Percentiles rank a stretch among this genome's conserved stretches.
These are phyloP conservation scores for Ramaria sp. DNA, from an alignment of 768 basidiomycete genomes.

Conservation along the genomic window DNA sequence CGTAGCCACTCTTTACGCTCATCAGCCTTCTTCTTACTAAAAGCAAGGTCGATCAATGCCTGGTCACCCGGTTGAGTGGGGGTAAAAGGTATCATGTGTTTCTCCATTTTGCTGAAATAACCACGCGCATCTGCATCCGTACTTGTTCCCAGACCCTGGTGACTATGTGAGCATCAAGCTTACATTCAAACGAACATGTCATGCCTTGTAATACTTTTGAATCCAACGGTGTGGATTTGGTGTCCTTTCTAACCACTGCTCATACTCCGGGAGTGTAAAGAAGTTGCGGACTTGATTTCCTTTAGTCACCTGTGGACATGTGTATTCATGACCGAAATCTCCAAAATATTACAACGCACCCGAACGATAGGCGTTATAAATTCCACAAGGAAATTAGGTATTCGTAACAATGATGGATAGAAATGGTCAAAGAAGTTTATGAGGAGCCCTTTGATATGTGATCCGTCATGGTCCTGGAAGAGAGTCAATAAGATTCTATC, in stretches of 20 bases:
- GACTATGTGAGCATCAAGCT: neutral
- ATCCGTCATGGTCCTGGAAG: slow-evolving; percentile 92
- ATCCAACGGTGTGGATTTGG: slow-evolving; percentile 74
- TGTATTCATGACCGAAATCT: neutral
- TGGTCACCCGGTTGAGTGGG: slow-evolving; percentile 71
- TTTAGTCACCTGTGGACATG: slow-evolving; percentile 49
- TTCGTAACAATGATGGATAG: slow-evolving; percentile 84
- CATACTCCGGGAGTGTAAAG: slow-evolving; percentile 96
- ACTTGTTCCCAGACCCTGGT: slow-evolving; percentile 91
- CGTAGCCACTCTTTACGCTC: slow-evolving; percentile 98
- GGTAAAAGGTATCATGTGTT: slow-evolving; percentile 91
- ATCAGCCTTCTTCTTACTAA: slow-evolving; percentile 99
- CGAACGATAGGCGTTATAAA: slow-evolving; percentile 98
- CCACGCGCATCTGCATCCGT: slow-evolving; percentile 80
- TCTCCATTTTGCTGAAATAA: slow-evolving; percentile 87
- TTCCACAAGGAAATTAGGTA: slow-evolving; percentile 90
- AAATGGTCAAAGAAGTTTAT: slow-evolving; percentile 98
- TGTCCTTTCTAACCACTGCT: slow-evolving; percentile 78
- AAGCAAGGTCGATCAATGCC: slow-evolving; percentile 89
- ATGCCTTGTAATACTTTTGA: slow-evolving; percentile 94
- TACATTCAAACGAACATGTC: slow-evolving; percentile 13
- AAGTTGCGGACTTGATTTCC: slow-evolving; percentile 72
- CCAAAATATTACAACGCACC: slow-evolving; percentile 30
- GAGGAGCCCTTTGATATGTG: slow-evolving; percentile 99
- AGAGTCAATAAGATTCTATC: neutral